Percentiles rank a stretch among this genome's conserved stretches.
Evolutionary conservation across 148 eudicot species (phyloP).

Genomic region (Cornus florida): DNA sequence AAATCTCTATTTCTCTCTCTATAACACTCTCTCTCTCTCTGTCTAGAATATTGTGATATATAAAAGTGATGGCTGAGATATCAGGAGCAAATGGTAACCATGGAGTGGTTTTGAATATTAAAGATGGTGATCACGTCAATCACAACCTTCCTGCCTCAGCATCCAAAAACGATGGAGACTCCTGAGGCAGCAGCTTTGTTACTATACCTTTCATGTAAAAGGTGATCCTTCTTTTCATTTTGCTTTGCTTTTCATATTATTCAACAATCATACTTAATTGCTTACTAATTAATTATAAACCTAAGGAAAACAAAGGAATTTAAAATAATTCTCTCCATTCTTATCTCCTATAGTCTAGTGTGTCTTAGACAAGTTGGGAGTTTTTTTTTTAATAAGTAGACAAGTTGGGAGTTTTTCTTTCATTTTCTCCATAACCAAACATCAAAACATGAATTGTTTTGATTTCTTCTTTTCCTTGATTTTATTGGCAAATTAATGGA

Average conservation of each 20-base stretch:
- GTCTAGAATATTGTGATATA: not conserved
- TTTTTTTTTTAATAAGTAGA: too few species aligned
- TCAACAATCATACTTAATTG: not conserved
- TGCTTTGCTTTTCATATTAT: not conserved
- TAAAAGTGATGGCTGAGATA: constrained; percentile 51
- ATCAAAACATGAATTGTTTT: not conserved
- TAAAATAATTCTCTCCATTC: not conserved
- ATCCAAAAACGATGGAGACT: constrained; percentile 20
- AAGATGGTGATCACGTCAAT: constrained; percentile 25
- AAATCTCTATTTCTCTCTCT: not conserved
- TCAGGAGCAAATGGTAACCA: constrained; percentile 54
- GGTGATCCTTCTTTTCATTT: constrained; percentile 29
- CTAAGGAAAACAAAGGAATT: not conserved
- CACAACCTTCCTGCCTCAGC: constrained; percentile 17
- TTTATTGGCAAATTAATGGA: not conserved
- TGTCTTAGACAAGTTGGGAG: too few species aligned
- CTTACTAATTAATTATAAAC: too few species aligned
- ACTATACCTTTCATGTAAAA: constrained; percentile 60
- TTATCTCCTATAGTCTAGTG: not conserved
- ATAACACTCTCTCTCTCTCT: too few species aligned
- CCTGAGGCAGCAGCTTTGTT: constrained; percentile 17
- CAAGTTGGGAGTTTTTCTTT: not conserved
- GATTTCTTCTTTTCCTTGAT: not conserved
- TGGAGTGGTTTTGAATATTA: constrained; percentile 39
- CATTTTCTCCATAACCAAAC: not conserved